These are phyloP conservation scores for Euphorbia corollata DNA, from an alignment of 441 rosid species.

Conservation along the genomic window DNA sequence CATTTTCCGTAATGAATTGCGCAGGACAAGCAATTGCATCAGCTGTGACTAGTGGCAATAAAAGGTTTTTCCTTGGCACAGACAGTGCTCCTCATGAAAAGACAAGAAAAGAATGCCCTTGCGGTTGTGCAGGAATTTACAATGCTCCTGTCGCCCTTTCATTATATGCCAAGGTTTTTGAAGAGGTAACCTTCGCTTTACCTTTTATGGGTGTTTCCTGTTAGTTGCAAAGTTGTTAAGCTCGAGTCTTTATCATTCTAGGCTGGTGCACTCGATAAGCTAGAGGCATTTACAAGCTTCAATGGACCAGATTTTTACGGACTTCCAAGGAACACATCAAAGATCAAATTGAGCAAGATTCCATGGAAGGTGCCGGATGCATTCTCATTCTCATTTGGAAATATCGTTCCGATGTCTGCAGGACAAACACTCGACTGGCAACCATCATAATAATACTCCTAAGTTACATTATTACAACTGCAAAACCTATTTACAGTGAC, in stretches of 20 bases:
- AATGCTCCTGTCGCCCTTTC: conserved; percentile 78
- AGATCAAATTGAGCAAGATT: conserved; percentile 52
- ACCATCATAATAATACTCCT: conserved; percentile 22
- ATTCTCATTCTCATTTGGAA: conserved; percentile 60
- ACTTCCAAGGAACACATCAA: conserved; percentile 69
- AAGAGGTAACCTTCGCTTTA: conserved; percentile 46
- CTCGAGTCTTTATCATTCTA: conserved; percentile 10
- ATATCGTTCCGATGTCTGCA: conserved; percentile 79
- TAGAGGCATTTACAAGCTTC: conserved; percentile 87
- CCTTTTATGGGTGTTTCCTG: neutral
- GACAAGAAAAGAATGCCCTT: conserved; percentile 61
- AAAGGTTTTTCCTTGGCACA: conserved; percentile 82
- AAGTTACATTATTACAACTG: neutral
- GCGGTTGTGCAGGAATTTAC: conserved; percentile 89
- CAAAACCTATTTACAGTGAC: neutral
- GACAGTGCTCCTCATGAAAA: conserved; percentile 96
- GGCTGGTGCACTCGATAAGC: conserved; percentile 87
- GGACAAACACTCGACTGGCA: conserved; percentile 80
- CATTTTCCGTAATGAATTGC: conserved; percentile 9
- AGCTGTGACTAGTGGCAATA: conserved; percentile 89
- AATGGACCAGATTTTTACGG: conserved; percentile 95
- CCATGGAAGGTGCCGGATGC: conserved; percentile 71
- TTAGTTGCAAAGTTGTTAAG: too few relatives aligned
- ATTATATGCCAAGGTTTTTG: conserved; percentile 78
- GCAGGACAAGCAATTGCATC: conserved; percentile 78